phyloP scores from a whole-genome alignment of 2,329 filamentous ascomycete genomes.

The Talaromyces piceae region DNA sequence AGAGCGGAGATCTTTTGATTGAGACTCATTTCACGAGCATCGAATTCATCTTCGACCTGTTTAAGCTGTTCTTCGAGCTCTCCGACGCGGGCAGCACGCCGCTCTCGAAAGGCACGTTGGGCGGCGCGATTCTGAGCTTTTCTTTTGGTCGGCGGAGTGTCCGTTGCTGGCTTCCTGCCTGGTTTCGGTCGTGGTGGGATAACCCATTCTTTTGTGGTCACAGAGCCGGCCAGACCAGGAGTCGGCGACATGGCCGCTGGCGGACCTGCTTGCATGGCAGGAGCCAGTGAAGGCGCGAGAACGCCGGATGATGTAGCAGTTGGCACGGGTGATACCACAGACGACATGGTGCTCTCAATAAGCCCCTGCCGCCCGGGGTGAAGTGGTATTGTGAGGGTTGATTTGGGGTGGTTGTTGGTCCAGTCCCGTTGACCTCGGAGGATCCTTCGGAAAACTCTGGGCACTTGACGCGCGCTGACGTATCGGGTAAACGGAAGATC shows the following conservation, averaged over 20 bases:
- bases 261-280: constrained; percentile 26
- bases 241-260: constrained; percentile 18
- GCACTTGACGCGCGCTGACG: not conserved
- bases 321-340: constrained; percentile 1
- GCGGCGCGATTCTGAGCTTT: constrained; percentile 92
- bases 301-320: not conserved
- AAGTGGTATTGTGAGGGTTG: not conserved
- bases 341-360: constrained; percentile 3
- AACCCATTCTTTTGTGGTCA: constrained; percentile 80
- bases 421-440: not conserved
- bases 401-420: not conserved
- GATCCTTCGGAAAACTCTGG: not conserved
- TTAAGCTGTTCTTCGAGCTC: constrained; percentile 51
- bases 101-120: constrained; percentile 82
- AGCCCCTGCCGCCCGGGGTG: not conserved
- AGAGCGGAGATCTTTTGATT: constrained; percentile 49
- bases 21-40: constrained; percentile 43
- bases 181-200: constrained; percentile 80
- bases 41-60: constrained; percentile 40
- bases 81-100: constrained; percentile 74
- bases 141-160: constrained; percentile 85
- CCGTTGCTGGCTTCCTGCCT: constrained; percentile 85
- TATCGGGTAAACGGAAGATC: not conserved
- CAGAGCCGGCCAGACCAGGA: constrained; percentile 38
- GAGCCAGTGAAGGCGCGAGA: constrained; percentile 20